Conservation (phyloP, 140 eudicot species). For the Ambrosia hybrid region DNA sequence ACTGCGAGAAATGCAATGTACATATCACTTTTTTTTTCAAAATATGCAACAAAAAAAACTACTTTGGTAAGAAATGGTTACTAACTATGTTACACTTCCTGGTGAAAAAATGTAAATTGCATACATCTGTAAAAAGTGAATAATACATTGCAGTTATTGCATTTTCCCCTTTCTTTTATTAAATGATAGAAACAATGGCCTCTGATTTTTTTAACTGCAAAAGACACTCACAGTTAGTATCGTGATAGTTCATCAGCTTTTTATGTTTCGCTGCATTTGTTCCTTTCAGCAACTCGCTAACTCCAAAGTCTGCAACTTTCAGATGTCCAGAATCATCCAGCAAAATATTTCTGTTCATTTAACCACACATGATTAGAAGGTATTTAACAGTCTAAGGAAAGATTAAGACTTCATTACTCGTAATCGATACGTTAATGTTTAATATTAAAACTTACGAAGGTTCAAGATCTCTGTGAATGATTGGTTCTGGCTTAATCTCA, state of each 20-base stretch:
- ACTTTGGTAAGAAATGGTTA: background rate
- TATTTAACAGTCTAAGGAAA: constrained; percentile 1
- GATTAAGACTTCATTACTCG: constrained; percentile 27
- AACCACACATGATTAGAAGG: constrained; percentile 24
- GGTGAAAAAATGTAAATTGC: constrained; percentile 12
- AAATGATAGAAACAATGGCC: background rate
- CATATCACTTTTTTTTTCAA: background rate
- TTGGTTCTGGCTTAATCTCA: constrained; percentile 72
- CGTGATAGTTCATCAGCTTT: constrained; percentile 44
- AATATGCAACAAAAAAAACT: constrained; percentile 3
- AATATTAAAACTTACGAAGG: constrained; percentile 60
- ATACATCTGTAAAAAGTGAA: background rate
- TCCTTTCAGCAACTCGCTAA: constrained; percentile 70
- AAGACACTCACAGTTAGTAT: constrained; percentile 53
- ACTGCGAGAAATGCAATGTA: background rate
- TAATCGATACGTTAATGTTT: background rate
- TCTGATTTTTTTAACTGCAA: background rate
- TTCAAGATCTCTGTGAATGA: constrained; percentile 75
- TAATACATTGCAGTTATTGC: background rate
- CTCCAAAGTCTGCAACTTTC: constrained; percentile 88
- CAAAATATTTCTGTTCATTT: constrained; percentile 66
- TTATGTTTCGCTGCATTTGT: constrained; percentile 62
- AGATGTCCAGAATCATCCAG: constrained; percentile 92
- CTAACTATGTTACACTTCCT: background rate
- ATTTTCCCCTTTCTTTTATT: background rate